phyloP scores from a whole-genome alignment of 805 yeast species.

The Phaffomyces opuntiae region DNA sequence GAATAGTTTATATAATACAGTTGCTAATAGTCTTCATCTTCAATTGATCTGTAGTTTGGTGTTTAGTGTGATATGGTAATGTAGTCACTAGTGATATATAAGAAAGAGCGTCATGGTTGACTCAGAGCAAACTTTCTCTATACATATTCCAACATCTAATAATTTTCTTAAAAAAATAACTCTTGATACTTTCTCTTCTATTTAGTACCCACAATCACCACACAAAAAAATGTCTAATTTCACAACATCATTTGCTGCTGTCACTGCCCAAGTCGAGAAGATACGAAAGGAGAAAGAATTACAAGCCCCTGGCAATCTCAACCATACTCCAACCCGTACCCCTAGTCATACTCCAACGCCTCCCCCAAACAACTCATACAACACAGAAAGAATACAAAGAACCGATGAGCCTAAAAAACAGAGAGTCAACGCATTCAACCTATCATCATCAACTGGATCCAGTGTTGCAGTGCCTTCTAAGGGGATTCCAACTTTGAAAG shows the following conservation, averaged over 20 bases:
- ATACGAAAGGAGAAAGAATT: constrained; percentile 8
- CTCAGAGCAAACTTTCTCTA: neutral
- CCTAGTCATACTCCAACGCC: neutral
- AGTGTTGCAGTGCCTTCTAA: constrained; percentile 5
- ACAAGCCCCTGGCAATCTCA: neutral
- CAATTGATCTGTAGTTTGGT: too few species aligned
- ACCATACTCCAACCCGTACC: too few species aligned
- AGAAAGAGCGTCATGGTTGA: neutral
- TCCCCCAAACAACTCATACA: neutral
- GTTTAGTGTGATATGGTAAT: too few species aligned
- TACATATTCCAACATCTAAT: too few species aligned
- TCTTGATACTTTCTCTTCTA: neutral
- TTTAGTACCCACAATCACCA: neutral
- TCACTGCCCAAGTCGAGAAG: constrained; percentile 5
- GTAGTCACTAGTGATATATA: too few species aligned
- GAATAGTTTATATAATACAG: neutral
- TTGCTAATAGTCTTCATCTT: neutral
- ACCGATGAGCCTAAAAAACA: constrained; percentile 9
- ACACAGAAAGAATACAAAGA: neutral
- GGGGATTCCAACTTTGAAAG: constrained; percentile 35
- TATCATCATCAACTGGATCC: constrained; percentile 8
- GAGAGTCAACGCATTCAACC: constrained; percentile 19
- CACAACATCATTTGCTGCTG: constrained; percentile 3
- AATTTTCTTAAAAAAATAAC: too few species aligned
- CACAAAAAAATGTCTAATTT: neutral